phyloP scores from a whole-genome alignment of 2,329 filamentous ascomycete species.

The Phialocephala sp. region DNA sequence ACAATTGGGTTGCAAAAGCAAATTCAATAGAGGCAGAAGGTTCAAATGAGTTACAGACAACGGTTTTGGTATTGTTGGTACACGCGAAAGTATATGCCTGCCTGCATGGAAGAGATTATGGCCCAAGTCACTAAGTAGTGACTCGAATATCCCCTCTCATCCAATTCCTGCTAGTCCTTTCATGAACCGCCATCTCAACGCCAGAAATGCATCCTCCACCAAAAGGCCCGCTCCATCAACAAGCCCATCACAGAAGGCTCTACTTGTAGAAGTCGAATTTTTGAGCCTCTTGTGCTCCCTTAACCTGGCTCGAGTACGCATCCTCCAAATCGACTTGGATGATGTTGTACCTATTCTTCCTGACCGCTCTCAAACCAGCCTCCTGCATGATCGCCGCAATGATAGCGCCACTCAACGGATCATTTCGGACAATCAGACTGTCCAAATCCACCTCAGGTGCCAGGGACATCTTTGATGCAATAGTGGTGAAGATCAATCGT shows the following conservation, averaged over 20 bases:
- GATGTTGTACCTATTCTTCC: conserved; percentile 99
- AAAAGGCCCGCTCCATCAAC: background rate
- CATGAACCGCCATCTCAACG: conserved; percentile 17
- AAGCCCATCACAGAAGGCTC: conserved; percentile 7
- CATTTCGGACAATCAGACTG: conserved; percentile 94
- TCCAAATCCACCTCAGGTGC: conserved; percentile 96
- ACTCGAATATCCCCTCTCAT: conserved; percentile 3
- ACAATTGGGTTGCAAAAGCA: background rate
- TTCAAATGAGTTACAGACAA: conserved; percentile 25
- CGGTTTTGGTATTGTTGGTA: conserved; percentile 28
- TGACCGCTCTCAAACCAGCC: conserved; percentile 88
- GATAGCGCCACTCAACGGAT: conserved; percentile 91
- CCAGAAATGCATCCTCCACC: conserved; percentile 11
- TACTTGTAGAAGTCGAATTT: conserved; percentile 95
- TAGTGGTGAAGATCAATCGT: conserved; percentile 96
- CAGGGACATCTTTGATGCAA: conserved; percentile 95
- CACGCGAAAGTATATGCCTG: conserved; percentile 17
- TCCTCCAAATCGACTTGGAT: conserved; percentile 97
- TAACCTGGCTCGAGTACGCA: conserved; percentile 96
- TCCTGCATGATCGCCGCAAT: conserved; percentile 99
- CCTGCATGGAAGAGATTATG: conserved; percentile 6
- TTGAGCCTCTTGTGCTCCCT: conserved; percentile 71
- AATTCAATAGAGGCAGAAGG: conserved; percentile 10
- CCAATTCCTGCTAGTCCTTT: conserved; percentile 5
- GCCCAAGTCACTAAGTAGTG: background rate